Evolutionary conservation across 202 grass and related monocot genomes (phyloP).

Genomic region (Hordeum pubiflorum): DNA sequence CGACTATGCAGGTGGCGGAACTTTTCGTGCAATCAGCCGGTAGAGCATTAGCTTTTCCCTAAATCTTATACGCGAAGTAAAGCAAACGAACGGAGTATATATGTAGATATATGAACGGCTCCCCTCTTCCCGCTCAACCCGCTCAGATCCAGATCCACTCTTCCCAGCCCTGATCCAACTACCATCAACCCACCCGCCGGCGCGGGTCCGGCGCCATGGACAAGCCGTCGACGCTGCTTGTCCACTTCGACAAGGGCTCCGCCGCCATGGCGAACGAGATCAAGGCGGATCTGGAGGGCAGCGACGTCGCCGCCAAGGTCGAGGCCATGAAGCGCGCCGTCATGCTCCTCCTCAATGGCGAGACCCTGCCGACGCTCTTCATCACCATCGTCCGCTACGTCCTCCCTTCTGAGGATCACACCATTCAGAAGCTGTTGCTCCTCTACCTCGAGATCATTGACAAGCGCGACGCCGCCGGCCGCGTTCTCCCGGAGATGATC

Average conservation of each 20-base stretch:
- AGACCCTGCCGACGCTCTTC: conserved; percentile 51
- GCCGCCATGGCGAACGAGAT: conserved; percentile 66
- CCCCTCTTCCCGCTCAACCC: too few relatives aligned
- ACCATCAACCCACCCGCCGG: background rate
- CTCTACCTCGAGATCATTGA: conserved; percentile 73
- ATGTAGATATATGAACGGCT: too few relatives aligned
- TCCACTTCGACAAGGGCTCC: conserved; percentile 72
- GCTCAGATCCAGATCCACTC: conserved; percentile 21
- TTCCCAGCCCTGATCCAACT: conserved; percentile 11
- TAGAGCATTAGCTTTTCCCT: too few relatives aligned
- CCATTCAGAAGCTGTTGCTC: conserved; percentile 62
- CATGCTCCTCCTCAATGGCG: conserved; percentile 66
- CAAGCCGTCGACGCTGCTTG: conserved; percentile 54
- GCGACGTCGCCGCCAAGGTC: conserved; percentile 48
- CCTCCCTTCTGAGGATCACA: conserved; percentile 65
- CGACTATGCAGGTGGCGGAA: too few relatives aligned
- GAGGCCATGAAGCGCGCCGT: conserved; percentile 67
- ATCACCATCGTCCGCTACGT: conserved; percentile 71
- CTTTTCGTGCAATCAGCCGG: too few relatives aligned
- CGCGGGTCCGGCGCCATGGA: conserved; percentile 44
- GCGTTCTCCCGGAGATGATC: conserved; percentile 66
- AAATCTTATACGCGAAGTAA: too few relatives aligned
- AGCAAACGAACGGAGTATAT: too few relatives aligned
- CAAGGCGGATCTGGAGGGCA: conserved; percentile 58
- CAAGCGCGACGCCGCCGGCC: conserved; percentile 43